Evolutionary conservation across 352 stramenopile species (phyloP).

Genomic region (Phytophthora ohioensis): DNA sequence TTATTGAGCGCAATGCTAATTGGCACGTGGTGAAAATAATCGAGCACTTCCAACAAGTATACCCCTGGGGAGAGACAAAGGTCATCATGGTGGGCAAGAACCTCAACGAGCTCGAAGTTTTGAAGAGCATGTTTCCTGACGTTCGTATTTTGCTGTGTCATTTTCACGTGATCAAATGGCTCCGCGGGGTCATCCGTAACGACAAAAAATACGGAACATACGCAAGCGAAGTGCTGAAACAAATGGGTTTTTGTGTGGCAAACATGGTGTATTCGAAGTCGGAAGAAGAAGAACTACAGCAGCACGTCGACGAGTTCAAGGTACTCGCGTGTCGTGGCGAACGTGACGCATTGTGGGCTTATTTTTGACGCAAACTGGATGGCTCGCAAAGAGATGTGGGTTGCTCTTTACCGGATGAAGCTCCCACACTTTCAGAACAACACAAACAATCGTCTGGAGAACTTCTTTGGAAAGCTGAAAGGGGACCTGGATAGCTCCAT

Average conservation of each 20-base stretch:
- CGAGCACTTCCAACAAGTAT: slow-evolving; percentile 4
- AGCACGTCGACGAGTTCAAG: too few relatives aligned
- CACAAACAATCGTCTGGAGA: neutral
- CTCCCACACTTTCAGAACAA: neutral
- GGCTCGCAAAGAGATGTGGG: too few relatives aligned
- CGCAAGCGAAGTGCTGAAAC: neutral
- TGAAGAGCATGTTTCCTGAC: slow-evolving; percentile 4
- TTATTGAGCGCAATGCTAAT: slow-evolving; percentile 17
- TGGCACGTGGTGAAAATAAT: slow-evolving; percentile 14
- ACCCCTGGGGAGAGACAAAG: neutral
- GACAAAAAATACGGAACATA: neutral
- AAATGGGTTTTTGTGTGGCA: neutral
- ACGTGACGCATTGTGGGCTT: too few relatives aligned
- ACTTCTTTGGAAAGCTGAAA: neutral
- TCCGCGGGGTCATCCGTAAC: neutral
- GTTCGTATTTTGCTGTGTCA: slow-evolving; percentile 5
- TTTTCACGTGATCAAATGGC: slow-evolving; percentile 6
- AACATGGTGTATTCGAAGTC: neutral
- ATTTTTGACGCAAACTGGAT: too few relatives aligned
- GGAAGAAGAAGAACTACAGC: too few relatives aligned
- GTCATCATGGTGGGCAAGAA: slow-evolving; percentile 25
- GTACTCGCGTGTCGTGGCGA: too few relatives aligned
- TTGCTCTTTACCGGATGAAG: too few relatives aligned
- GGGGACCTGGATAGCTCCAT: neutral
- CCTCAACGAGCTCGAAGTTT: slow-evolving; percentile 20